phyloP scores from a whole-genome alignment of 495 filamentous ascomycete genomes.

The Penicillium macrosclerotiorum region DNA sequence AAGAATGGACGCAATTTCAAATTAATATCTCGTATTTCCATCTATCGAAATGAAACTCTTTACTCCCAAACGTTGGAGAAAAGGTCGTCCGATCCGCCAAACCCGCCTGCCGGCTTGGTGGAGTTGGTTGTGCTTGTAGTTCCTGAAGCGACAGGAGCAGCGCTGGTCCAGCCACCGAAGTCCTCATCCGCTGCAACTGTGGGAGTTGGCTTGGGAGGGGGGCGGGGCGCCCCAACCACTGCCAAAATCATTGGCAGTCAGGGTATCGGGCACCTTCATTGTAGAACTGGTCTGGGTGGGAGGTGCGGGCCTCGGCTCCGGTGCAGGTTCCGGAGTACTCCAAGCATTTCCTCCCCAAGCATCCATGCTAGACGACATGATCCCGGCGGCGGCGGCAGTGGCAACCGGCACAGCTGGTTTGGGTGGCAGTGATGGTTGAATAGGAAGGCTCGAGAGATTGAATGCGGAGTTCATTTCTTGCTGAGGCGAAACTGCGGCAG shows the following conservation, averaged over 20 bases:
- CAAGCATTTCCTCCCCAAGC: conserved; percentile 53
- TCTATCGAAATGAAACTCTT: conserved; percentile 10
- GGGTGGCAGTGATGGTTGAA: conserved; percentile 43
- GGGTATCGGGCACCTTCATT: conserved; percentile 48
- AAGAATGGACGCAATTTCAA: background rate
- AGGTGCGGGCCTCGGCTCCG: conserved; percentile 22
- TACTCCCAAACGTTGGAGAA: conserved; percentile 94
- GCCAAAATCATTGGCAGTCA: conserved; percentile 46
- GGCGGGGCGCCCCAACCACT: conserved; percentile 54
- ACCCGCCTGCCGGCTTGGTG: conserved; percentile 56
- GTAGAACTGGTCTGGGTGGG: conserved; percentile 28
- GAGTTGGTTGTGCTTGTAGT: conserved; percentile 27
- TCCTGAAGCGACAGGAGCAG: conserved; percentile 51
- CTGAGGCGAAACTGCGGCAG: conserved; percentile 37
- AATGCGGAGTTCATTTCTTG: conserved; percentile 64
- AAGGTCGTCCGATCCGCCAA: conserved; percentile 74
- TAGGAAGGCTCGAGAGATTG: conserved; percentile 64
- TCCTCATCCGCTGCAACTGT: conserved; percentile 83
- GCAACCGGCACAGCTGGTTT: conserved; percentile 33
- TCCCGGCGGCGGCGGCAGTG: conserved; percentile 30
- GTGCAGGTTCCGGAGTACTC: conserved; percentile 46
- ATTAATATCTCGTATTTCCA: conserved; percentile 12
- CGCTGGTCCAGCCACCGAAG: conserved; percentile 89
- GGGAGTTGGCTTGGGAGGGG: conserved; percentile 48
- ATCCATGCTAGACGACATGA: conserved; percentile 40